These are phyloP conservation scores for Centella asiatica DNA, from an alignment of 129 eudicot genomes.

Conservation along the genomic window DNA sequence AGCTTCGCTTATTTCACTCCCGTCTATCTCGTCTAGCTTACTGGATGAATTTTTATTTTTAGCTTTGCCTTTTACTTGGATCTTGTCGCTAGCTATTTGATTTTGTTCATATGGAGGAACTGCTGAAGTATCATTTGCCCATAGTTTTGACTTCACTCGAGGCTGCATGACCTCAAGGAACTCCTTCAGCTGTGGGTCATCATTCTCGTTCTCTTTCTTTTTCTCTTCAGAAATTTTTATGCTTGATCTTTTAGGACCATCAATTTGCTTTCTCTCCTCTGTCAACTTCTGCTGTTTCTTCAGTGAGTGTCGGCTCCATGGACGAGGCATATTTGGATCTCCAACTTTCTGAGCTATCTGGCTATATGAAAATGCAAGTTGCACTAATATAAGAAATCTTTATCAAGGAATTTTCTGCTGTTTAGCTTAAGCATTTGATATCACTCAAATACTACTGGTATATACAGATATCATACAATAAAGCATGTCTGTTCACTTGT, in stretches of 20 bases:
- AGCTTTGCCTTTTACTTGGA: slow-evolving; percentile 13
- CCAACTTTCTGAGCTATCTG: slow-evolving; percentile 84
- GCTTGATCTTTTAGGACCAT: slow-evolving; percentile 14
- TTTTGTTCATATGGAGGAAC: slow-evolving; percentile 31
- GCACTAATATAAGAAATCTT: background rate
- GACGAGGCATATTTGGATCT: slow-evolving; percentile 69
- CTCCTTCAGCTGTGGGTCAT: slow-evolving; percentile 75
- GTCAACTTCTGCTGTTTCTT: slow-evolving; percentile 47
- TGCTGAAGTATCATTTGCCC: slow-evolving; percentile 74
- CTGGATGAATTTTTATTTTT: slow-evolving; percentile 21
- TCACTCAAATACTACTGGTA: background rate
- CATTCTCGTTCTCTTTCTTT: slow-evolving; percentile 26
- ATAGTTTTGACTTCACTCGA: slow-evolving; percentile 71
- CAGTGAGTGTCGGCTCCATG: slow-evolving; percentile 79
- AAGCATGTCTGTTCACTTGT: no score
- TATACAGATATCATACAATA: no score
- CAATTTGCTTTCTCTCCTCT: slow-evolving; percentile 32
- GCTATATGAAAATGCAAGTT: slow-evolving; percentile 15
- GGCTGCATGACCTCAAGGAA: slow-evolving; percentile 86
- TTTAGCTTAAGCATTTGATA: background rate
- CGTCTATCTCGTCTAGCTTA: slow-evolving; percentile 21
- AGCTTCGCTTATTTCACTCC: slow-evolving; percentile 18
- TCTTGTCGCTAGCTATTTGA: slow-evolving; percentile 20
- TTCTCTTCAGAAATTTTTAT: slow-evolving; percentile 13
- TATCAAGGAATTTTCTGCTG: background rate